Conservation (phyloP, 2,329 filamentous ascomycete genomes). For the Ceratocystis harringtonii region DNA sequence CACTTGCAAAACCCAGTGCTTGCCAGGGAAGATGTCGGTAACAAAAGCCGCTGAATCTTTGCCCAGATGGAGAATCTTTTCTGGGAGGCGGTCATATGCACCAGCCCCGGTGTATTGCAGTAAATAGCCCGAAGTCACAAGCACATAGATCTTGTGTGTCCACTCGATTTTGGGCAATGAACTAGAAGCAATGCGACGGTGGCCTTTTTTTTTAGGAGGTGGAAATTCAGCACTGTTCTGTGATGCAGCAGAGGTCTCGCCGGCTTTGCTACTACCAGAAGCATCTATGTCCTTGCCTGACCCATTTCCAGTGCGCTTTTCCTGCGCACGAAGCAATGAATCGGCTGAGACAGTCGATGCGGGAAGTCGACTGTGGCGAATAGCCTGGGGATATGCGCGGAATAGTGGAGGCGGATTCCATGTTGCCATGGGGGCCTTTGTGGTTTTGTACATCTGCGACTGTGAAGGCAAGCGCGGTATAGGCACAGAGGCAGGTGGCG, state of each 20-base stretch:
- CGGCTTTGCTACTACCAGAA: not conserved
- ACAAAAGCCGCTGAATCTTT: constrained; percentile 66
- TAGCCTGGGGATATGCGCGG: constrained; percentile 71
- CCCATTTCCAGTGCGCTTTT: constrained; percentile 21
- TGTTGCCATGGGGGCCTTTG: constrained; percentile 23
- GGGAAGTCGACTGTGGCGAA: constrained; percentile 57
- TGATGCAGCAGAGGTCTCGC: not conserved
- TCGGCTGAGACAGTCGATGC: constrained; percentile 56
- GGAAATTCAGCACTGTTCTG: not conserved
- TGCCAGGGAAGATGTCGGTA: constrained; percentile 63
- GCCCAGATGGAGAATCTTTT: constrained; percentile 58
- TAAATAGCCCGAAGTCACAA: constrained; percentile 56
- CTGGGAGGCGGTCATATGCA: constrained; percentile 53
- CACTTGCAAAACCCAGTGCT: constrained; percentile 66
- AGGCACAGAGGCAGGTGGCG: constrained; percentile 11
- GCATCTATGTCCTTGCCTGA: constrained; percentile 11
- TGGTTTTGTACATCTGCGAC: constrained; percentile 19
- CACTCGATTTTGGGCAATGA: constrained; percentile 42
- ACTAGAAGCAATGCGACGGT: constrained; percentile 29
- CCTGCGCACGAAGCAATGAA: constrained; percentile 35
- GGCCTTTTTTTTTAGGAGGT: constrained; percentile 29
- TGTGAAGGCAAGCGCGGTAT: constrained; percentile 15
- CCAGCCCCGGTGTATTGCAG: constrained; percentile 62
- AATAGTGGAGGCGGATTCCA: constrained; percentile 67
- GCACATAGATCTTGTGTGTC: constrained; percentile 56